A percentile compares a stretch with the other conserved stretches of the same genome.
These are phyloP conservation scores for Albophoma yamanashiensis DNA, from an alignment of 2,329 filamentous ascomycete species.

Conservation along the genomic window DNA sequence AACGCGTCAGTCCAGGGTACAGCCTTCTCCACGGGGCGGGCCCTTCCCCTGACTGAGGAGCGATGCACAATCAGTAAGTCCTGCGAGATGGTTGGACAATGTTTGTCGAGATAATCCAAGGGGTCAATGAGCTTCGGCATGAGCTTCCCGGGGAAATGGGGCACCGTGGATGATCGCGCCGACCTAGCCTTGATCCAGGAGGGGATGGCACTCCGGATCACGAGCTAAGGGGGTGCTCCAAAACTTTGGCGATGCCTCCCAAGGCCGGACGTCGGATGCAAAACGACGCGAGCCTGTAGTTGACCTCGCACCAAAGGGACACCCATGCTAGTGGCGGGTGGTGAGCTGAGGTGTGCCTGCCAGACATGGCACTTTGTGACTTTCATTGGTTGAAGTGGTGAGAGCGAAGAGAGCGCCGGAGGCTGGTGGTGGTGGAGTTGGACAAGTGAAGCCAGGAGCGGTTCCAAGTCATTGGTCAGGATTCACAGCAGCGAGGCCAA, in stretches of 20 bases:
- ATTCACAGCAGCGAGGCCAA: background rate
- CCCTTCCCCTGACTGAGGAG: conserved; percentile 11
- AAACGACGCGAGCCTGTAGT: conserved; percentile 12
- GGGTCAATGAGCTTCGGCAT: conserved; percentile 1
- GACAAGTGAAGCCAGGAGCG: background rate
- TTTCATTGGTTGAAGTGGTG: conserved; percentile 17
- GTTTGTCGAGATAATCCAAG: conserved; percentile 5
- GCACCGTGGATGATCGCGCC: conserved; percentile 1
- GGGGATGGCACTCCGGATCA: background rate
- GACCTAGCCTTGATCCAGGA: conserved; percentile 1
- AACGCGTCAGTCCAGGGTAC: conserved; percentile 5
- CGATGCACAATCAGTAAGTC: conserved; percentile 8
- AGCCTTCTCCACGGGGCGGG: conserved; percentile 7
- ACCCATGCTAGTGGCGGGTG: conserved; percentile 9
- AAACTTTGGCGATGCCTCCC: conserved; percentile 1
- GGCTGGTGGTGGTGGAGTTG: conserved; percentile 13
- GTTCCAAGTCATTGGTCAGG: background rate
- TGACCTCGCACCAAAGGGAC: background rate
- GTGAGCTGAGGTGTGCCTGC: conserved; percentile 22
- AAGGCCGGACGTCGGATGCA: conserved; percentile 1
- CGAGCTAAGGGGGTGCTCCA: background rate
- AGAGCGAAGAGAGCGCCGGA: conserved; percentile 5
- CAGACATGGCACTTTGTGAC: conserved; percentile 14
- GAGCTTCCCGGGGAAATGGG: background rate
- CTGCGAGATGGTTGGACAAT: conserved; percentile 19